phyloP scores from a whole-genome alignment of 2,329 filamentous ascomycete species.

The Penicillium sp. region DNA sequence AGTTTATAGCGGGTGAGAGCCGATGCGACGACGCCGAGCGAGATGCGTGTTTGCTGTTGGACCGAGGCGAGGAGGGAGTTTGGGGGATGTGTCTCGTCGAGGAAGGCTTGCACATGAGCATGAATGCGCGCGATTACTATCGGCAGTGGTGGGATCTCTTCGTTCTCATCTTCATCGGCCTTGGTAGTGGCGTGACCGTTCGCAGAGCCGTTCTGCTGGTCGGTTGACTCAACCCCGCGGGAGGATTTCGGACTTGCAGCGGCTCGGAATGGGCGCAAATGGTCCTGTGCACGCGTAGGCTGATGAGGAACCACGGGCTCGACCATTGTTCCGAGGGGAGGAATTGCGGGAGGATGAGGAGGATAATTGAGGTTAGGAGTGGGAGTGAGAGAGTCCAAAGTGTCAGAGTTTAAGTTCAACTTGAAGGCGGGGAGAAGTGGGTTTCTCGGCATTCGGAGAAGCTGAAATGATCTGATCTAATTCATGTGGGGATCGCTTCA shows the following conservation, averaged over 20 bases:
- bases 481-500: constrained; percentile 12
- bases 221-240: constrained; percentile 11
- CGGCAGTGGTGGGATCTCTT: constrained; percentile 46
- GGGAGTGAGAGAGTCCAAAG: not conserved
- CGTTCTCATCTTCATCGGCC: constrained; percentile 5
- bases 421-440: constrained; percentile 21
- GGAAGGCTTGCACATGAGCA: constrained; percentile 65
- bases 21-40: constrained; percentile 73
- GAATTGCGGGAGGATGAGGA: not conserved
- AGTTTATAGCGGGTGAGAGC: constrained; percentile 77
- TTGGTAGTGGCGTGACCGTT: constrained; percentile 9
- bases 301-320: constrained; percentile 5
- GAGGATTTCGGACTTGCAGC: constrained; percentile 2
- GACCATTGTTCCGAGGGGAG: constrained; percentile 13
- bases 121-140: constrained; percentile 69
- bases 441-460: constrained; percentile 17
- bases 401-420: too few relatives aligned
- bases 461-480: constrained; percentile 18
- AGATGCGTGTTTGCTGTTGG: constrained; percentile 74
- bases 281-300: constrained; percentile 15
- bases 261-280: constrained; percentile 20
- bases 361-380: constrained; percentile 5
- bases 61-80: constrained; percentile 63
- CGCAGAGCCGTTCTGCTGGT: constrained; percentile 11
- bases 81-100: constrained; percentile 62